Conservation (phyloP, 495 filamentous ascomycete genomes). For the Neurospora sp. region DNA sequence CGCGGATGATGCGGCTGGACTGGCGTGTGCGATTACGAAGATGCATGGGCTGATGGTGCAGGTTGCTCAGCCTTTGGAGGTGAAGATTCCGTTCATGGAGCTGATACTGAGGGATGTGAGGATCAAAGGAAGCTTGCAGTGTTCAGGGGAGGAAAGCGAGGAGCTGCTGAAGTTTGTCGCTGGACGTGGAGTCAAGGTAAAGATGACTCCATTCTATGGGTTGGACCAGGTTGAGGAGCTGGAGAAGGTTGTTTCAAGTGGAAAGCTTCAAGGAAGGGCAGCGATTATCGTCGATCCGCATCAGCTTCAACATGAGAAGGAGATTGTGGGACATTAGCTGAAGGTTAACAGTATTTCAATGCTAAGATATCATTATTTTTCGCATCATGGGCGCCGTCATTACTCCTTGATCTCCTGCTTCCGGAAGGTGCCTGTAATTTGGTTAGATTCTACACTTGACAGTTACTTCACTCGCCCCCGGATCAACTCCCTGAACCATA, state of each 20-base stretch:
- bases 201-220: constrained; percentile 42
- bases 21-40: constrained; percentile 41
- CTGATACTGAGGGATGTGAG: constrained; percentile 45
- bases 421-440: constrained; percentile 42
- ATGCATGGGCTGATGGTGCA: constrained; percentile 46
- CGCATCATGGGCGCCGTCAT: background rate
- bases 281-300: constrained; percentile 38
- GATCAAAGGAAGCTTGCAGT: constrained; percentile 38
- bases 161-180: constrained; percentile 44
- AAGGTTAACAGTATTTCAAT: background rate
- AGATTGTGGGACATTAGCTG: background rate
- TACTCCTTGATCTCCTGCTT: constrained; percentile 50
- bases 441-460: constrained; percentile 3
- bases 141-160: constrained; percentile 34
- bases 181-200: constrained; percentile 38
- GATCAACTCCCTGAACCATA: constrained; percentile 19
- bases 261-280: constrained; percentile 45
- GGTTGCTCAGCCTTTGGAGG: constrained; percentile 40
- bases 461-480: background rate
- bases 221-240: constrained; percentile 41
- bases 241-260: constrained; percentile 35
- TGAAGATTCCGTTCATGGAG: constrained; percentile 42
- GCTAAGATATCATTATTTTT: constrained; percentile 3
- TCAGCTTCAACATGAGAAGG: constrained; percentile 18
- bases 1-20: constrained; percentile 30